Base-by-base conservation (phyloP, 1,139 yeast species). In the Diutina sp. region DNA sequence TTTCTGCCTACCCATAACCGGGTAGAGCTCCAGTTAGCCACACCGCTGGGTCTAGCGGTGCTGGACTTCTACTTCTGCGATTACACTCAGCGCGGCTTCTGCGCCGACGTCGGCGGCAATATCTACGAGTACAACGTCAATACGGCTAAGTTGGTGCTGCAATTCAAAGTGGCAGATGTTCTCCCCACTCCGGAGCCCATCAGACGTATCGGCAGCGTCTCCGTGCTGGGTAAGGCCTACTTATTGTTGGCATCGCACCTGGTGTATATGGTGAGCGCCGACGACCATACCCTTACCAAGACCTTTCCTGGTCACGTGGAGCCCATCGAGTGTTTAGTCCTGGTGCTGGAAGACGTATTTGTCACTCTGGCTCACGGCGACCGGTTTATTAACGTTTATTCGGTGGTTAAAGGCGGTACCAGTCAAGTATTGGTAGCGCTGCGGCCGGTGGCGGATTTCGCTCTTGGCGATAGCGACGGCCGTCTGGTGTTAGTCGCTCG, bases 261-360 rank as follows among this genome's bases (percentile, higher is more conserved):
- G 46, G 74, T 85, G 38, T 76, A 78, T 58, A 66, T 85, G 59
- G 71, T 83, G 38, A 80, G 82, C 62, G 64, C 74, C 18, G 61
- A 70, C 3, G 60, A 66, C 25, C 73, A 70, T 55, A 65, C 69
- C 56, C 68, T 79, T 3, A 65, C 72, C 47, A 72, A 71, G 61
- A 76, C 84, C 0, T 83, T 80, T 65, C 90, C 95, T 0, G 93
- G 90, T 21, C 95, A 88, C 66, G 79, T 87, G 44, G 80, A 87
- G 45, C 84, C 88, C 3, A 76, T 87, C 48, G 77, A 73, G 60
- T 66, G 82, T 12, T 58, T 74, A 41, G 69, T 78, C 6, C 66
- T 79, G 16, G 62, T 67, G 2, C 55, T 55, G 6, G 68, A 73
- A 55, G 65, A 71, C 55, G 69, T 72, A 51, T 79, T 87, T 61